phyloP scores from a whole-genome alignment of 306 rosid genomes.

The Hippophae gyantsensis region DNA sequence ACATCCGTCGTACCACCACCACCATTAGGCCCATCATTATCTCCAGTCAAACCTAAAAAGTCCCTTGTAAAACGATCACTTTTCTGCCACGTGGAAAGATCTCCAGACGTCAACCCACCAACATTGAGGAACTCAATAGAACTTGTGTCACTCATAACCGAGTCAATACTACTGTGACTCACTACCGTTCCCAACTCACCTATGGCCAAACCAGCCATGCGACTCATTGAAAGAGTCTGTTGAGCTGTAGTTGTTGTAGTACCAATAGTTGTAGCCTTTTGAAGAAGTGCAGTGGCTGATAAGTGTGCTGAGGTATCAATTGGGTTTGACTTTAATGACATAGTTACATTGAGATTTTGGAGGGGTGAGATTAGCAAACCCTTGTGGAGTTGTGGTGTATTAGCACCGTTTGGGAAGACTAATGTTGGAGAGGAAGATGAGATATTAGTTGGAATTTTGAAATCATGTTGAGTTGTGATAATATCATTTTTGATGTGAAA shows the following conservation, averaged over 20 bases:
- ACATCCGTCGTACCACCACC: slow-evolving; percentile 15
- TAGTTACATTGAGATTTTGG: slow-evolving; percentile 31
- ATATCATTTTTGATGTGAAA: slow-evolving; percentile 20
- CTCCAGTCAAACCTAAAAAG: slow-evolving; percentile 68
- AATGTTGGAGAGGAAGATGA: slow-evolving; percentile 19
- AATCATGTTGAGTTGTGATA: slow-evolving; percentile 6
- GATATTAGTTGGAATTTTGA: slow-evolving; percentile 3
- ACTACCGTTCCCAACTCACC: slow-evolving; percentile 30
- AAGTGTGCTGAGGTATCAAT: slow-evolving; percentile 53
- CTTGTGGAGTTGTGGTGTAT: background rate
- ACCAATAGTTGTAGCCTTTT: slow-evolving; percentile 72
- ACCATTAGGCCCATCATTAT: background rate
- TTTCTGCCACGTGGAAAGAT: slow-evolving; percentile 36
- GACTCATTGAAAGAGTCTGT: slow-evolving; percentile 22
- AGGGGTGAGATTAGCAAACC: slow-evolving; percentile 35
- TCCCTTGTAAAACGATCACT: slow-evolving; percentile 62
- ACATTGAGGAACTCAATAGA: slow-evolving; percentile 17
- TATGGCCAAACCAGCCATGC: slow-evolving; percentile 31
- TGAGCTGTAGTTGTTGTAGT: slow-evolving; percentile 32
- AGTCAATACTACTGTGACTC: slow-evolving; percentile 20
- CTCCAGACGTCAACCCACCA: slow-evolving; percentile 1
- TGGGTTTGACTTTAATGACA: slow-evolving; percentile 3
- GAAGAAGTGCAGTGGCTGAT: slow-evolving; percentile 90
- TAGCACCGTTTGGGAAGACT: background rate
- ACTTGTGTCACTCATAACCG: slow-evolving; percentile 12